Conservation (phyloP, 768 basidiomycete species). For the Boletus patriciae region DNA sequence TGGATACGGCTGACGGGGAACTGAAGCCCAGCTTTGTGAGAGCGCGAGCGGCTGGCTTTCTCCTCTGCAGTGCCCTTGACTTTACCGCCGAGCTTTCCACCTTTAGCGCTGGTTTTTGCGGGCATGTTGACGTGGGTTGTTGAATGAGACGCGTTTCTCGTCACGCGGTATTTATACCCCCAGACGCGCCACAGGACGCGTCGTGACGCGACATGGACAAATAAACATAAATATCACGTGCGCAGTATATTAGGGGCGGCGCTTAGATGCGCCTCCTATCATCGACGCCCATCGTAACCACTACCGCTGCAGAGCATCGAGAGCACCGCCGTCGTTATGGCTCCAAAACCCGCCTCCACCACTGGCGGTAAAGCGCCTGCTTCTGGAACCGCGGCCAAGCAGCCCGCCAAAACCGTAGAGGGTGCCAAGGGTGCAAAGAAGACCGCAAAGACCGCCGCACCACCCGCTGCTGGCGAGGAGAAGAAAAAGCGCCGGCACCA, state of each 20-base stretch:
- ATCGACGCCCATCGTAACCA: conserved; percentile 21
- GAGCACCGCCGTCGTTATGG: conserved; percentile 34
- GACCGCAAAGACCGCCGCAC: conserved; percentile 54
- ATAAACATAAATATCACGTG: conserved; percentile 35
- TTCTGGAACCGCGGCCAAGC: conserved; percentile 56
- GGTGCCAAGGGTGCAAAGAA: conserved; percentile 80
- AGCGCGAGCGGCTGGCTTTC: conserved; percentile 62
- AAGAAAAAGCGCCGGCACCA: conserved; percentile 89
- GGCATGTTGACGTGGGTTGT: conserved; percentile 22
- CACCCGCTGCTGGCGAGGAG: conserved; percentile 60
- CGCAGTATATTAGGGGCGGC: conserved; percentile 36
- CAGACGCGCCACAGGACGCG: conserved; percentile 39
- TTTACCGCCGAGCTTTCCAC: conserved; percentile 53
- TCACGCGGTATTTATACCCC: conserved; percentile 25
- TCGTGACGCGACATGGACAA: conserved; percentile 34
- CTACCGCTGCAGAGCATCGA: background rate
- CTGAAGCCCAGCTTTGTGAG: conserved; percentile 74
- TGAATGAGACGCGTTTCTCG: background rate
- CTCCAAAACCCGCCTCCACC: conserved; percentile 68
- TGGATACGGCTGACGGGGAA: conserved; percentile 93
- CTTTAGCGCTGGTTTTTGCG: conserved; percentile 28
- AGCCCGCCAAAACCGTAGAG: conserved; percentile 54
- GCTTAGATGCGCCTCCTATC: background rate
- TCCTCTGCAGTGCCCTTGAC: conserved; percentile 40
- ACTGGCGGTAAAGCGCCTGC: conserved; percentile 68